Percentiles rank a stretch among this genome's conserved stretches.
These are phyloP conservation scores for Pythium folliculosum DNA, from an alignment of 352 stramenopile genomes.

Conservation along the genomic window DNA sequence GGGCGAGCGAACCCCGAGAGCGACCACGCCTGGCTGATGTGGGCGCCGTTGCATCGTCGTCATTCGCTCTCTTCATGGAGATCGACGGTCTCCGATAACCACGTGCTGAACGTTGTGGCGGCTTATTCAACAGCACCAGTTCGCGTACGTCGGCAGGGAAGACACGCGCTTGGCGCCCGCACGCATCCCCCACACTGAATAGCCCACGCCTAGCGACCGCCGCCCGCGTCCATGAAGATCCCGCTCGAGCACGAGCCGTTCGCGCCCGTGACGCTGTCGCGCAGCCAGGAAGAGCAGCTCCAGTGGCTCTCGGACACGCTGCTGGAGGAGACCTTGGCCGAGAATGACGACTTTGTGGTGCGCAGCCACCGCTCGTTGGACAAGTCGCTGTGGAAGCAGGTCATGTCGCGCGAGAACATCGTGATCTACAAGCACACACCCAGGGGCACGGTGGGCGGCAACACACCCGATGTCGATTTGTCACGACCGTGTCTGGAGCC, in stretches of 20 bases:
- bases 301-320: constrained; percentile 21
- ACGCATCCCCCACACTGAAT: no score
- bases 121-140: background rate
- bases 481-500: constrained; percentile 23
- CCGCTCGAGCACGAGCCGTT: constrained; percentile 53
- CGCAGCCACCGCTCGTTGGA: constrained; percentile 8
- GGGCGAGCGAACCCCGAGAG: background rate
- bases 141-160: background rate
- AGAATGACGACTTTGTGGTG: constrained; percentile 15
- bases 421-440: constrained; percentile 33
- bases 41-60: background rate
- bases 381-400: constrained; percentile 18
- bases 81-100: no score
- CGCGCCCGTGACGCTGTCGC: constrained; percentile 44
- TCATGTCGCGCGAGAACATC: constrained; percentile 38
- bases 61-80: background rate
- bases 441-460: constrained; percentile 10
- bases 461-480: constrained; percentile 27
- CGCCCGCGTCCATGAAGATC: constrained; percentile 45
- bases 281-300: constrained; percentile 7
- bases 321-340: constrained; percentile 15
- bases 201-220: no score
- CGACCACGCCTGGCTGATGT: no score
- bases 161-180: background rate
- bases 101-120: no score